Evolutionary conservation across 192 early-diverging fungal genomes (phyloP).

Genomic region (Mortierella antarctica): DNA sequence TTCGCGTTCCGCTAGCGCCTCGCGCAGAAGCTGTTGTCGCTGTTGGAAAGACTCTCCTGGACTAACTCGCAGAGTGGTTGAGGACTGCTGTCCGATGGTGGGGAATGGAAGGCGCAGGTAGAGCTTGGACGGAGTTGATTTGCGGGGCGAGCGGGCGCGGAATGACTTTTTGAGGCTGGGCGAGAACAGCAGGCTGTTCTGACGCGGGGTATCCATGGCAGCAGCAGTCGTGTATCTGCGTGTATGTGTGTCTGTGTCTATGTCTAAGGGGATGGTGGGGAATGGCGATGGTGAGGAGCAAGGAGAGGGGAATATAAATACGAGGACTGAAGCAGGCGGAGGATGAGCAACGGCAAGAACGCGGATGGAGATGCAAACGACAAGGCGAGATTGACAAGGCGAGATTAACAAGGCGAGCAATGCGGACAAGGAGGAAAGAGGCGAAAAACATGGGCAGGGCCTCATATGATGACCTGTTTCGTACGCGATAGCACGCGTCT

Average conservation of each 20-base stretch:
- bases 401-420: no score
- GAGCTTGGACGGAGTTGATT: constrained; percentile 5
- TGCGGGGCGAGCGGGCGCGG: neutral
- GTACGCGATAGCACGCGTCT: no score
- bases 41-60: constrained; percentile 7
- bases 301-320: neutral
- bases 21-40: constrained; percentile 9
- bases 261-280: neutral
- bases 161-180: constrained; percentile 22
- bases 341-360: no score
- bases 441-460: no score
- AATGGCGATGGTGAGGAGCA: no score
- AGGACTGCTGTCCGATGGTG: neutral
- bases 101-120: constrained; percentile 10
- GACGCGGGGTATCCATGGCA: constrained; percentile 4
- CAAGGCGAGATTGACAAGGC: no score
- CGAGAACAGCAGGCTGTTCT: constrained; percentile 19
- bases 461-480: no score
- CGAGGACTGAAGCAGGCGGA: no score
- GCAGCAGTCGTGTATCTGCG: no score
- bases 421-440: no score
- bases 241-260: no score
- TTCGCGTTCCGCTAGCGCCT: constrained; percentile 3
- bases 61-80: constrained; percentile 10
- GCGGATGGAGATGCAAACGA: no score